Conservation (phyloP, 495 filamentous ascomycete genomes). For the Trichoderma orchidacearum region DNA sequence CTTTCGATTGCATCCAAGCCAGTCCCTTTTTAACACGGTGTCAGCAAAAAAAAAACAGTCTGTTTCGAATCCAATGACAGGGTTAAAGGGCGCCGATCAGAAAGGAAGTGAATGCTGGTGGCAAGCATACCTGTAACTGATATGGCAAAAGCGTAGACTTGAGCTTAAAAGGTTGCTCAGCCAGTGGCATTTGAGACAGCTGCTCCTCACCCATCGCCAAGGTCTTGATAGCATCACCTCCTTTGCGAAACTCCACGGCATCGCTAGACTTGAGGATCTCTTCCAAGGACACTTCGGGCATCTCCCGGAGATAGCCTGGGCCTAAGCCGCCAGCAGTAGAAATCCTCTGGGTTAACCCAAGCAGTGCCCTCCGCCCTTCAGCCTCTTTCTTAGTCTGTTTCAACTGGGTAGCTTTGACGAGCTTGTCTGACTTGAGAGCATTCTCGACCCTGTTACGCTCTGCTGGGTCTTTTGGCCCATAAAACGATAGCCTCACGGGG, state of each 20-base stretch:
- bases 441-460: constrained; percentile 37
- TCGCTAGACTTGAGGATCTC: constrained; percentile 56
- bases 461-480: constrained; percentile 44
- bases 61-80: too few relatives aligned
- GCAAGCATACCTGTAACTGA: constrained; percentile 43
- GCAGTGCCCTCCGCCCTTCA: constrained; percentile 24
- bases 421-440: constrained; percentile 47
- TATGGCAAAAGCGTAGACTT: constrained; percentile 61
- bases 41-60: background rate
- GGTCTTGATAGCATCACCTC: constrained; percentile 51
- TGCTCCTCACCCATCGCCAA: constrained; percentile 60
- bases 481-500: constrained; percentile 53
- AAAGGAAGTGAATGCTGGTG: background rate
- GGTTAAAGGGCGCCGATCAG: too few relatives aligned
- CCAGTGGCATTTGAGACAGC: constrained; percentile 61
- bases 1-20: constrained; percentile 68
- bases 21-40: constrained; percentile 44
- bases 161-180: constrained; percentile 48
- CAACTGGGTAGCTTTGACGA: constrained; percentile 30
- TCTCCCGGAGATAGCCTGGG: constrained; percentile 7
- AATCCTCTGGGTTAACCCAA: constrained; percentile 18
- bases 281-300: constrained; percentile 33
- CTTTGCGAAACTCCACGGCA: constrained; percentile 38
- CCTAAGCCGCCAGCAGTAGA: constrained; percentile 16
- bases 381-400: constrained; percentile 37